These are phyloP conservation scores for Tulasnella sp. DNA, from an alignment of 768 basidiomycete genomes.

Conservation along the genomic window DNA sequence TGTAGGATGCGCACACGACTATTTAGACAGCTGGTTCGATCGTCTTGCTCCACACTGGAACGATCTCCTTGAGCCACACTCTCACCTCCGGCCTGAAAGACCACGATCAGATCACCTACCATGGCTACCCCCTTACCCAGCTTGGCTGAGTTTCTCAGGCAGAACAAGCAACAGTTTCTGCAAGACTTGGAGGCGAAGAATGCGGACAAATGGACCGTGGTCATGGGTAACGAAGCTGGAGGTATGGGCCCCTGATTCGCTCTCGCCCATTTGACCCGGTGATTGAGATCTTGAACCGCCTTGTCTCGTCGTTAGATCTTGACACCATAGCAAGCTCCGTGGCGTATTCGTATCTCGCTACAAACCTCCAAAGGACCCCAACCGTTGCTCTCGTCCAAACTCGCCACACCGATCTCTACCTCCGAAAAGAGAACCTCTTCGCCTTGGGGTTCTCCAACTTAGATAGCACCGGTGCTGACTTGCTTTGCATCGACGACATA, in stretches of 20 bases:
- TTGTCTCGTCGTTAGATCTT: slow-evolving; percentile 46
- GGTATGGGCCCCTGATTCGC: slow-evolving; percentile 54
- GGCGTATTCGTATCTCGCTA: slow-evolving; percentile 76
- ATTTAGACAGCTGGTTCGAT: not conserved
- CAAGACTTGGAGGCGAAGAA: slow-evolving; percentile 54
- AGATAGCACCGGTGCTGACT: slow-evolving; percentile 52
- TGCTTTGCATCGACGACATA: slow-evolving; percentile 75
- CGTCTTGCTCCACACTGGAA: not conserved
- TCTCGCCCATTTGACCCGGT: not conserved
- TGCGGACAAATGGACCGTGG: slow-evolving; percentile 73
- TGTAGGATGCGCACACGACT: not conserved
- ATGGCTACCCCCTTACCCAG: slow-evolving; percentile 17
- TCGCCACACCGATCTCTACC: slow-evolving; percentile 63
- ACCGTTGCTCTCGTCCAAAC: slow-evolving; percentile 77
- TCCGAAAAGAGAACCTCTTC: slow-evolving; percentile 87
- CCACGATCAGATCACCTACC: not conserved
- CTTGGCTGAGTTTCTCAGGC: slow-evolving; percentile 50
- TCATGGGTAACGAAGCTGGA: slow-evolving; percentile 96
- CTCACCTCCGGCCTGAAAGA: not conserved
- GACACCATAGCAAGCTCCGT: slow-evolving; percentile 88
- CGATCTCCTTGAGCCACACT: not conserved
- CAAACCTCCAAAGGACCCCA: slow-evolving; percentile 56
- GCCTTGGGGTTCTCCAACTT: slow-evolving; percentile 68
- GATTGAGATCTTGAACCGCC: not conserved
- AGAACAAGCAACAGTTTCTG: slow-evolving; percentile 64